Conservation (phyloP, 2,329 filamentous ascomycete species). For the Chalaropsis thielavioides region DNA sequence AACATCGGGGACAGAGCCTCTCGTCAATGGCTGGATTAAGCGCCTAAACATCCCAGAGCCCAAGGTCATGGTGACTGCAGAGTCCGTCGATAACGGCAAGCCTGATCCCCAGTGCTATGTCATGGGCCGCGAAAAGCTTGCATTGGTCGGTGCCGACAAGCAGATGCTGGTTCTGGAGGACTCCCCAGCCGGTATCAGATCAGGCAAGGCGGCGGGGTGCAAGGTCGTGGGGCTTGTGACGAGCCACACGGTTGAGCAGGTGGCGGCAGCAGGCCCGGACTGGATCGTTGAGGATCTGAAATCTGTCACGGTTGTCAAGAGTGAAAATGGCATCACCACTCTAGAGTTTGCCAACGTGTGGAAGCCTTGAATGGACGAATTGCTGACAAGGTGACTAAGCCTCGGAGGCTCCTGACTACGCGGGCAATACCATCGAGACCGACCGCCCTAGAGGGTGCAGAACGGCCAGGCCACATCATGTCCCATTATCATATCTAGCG, state of each 20-base stretch:
- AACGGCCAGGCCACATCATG: background rate
- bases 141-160: slow-evolving; percentile 33
- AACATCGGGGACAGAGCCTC: slow-evolving; percentile 52
- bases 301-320: slow-evolving; percentile 51
- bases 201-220: slow-evolving; percentile 76
- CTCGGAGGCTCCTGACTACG: background rate
- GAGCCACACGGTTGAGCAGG: slow-evolving; percentile 60
- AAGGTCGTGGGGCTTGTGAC: slow-evolving; percentile 73
- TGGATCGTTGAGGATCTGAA: slow-evolving; percentile 72
- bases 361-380: slow-evolving; percentile 21
- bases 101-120: slow-evolving; percentile 62
- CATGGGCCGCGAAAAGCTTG: slow-evolving; percentile 49
- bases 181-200: slow-evolving; percentile 67
- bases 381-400: background rate
- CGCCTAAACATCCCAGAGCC: slow-evolving; percentile 52
- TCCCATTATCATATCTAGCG: background rate
- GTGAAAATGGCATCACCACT: slow-evolving; percentile 43
- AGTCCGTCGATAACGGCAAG: slow-evolving; percentile 62
- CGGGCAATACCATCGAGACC: background rate
- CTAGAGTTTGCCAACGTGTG: slow-evolving; percentile 54
- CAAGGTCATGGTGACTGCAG: slow-evolving; percentile 54
- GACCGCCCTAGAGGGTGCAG: background rate
- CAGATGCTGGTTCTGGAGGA: slow-evolving; percentile 71
- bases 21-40: slow-evolving; percentile 59
- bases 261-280: slow-evolving; percentile 64